These are phyloP conservation scores for Trichoderma sp. DNA, from an alignment of 2,329 filamentous ascomycete species.

Conservation along the genomic window DNA sequence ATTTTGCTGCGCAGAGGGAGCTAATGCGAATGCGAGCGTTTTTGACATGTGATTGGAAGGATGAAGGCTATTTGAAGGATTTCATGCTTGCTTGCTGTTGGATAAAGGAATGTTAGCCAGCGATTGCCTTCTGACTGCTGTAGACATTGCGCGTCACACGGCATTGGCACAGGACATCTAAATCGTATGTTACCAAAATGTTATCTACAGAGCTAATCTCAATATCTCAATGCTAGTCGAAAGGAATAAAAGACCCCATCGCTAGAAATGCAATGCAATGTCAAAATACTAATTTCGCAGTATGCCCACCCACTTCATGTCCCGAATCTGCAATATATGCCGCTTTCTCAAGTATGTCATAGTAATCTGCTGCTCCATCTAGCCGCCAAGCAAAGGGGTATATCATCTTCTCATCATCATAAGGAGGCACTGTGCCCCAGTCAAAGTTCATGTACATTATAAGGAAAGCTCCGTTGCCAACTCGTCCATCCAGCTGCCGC, in stretches of 20 bases:
- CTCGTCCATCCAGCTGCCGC: slow-evolving; percentile 44
- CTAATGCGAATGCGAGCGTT: neutral
- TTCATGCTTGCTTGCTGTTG: no score
- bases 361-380: neutral
- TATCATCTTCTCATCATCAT: slow-evolving; percentile 9
- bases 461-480: slow-evolving; percentile 36
- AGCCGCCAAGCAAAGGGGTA: neutral
- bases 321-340: neutral
- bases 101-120: no score
- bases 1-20: neutral
- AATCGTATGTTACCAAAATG: neutral
- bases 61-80: neutral
- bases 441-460: slow-evolving; percentile 18
- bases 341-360: neutral
- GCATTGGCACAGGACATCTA: neutral
- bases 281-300: neutral
- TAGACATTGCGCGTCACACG: neutral
- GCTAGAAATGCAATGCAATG: neutral
- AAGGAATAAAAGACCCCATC: neutral
- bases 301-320: neutral
- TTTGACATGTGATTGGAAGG: neutral
- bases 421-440: neutral
- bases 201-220: neutral
- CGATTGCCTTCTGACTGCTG: no score
- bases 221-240: neutral